Percentiles rank a stretch among this genome's conserved stretches.
These are phyloP conservation scores for Polytrichum formosum DNA, from an alignment of 225 moss, liverwort and hornwort genomes.

Conservation along the genomic window DNA sequence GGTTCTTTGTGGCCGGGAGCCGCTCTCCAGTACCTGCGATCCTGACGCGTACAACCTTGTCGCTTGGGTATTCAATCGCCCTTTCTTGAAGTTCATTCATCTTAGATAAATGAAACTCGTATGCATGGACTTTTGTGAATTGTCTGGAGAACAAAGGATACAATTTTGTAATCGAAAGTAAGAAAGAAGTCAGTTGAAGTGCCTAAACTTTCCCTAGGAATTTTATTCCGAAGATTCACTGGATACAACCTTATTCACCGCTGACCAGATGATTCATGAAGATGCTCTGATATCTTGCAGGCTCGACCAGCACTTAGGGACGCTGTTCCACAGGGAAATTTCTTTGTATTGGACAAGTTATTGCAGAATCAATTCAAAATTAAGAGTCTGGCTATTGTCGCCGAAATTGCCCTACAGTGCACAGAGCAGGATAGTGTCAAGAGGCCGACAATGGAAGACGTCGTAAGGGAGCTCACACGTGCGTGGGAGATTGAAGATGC, in stretches of 20 bases:
- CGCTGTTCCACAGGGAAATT: conserved; percentile 36
- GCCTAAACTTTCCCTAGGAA: too few species aligned
- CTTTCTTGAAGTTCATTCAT: conserved; percentile 3
- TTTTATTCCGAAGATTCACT: too few species aligned
- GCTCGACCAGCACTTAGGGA: conserved; percentile 50
- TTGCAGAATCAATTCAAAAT: conserved; percentile 49
- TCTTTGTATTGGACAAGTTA: conserved; percentile 48
- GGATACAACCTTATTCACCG: too few species aligned
- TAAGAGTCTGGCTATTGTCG: conserved; percentile 46
- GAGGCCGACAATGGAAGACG: conserved; percentile 70
- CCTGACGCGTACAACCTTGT: conserved; percentile 69
- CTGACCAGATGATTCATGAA: too few species aligned
- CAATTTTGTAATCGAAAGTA: too few species aligned
- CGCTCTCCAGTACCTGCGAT: conserved; percentile 44
- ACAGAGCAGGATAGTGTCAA: conserved; percentile 40
- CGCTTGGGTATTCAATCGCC: conserved; percentile 50
- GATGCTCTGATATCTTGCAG: conserved; percentile 26
- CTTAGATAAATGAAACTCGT: too few species aligned
- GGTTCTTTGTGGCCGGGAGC: conserved; percentile 69
- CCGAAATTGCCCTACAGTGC: conserved; percentile 50
- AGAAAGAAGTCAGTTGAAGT: too few species aligned
- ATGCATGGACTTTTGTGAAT: too few species aligned
- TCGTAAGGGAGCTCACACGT: conserved; percentile 57
- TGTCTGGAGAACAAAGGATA: too few species aligned
- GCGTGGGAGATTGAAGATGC: conserved; percentile 47